A percentile compares a stretch with the other conserved stretches of the same genome.
Evolutionary conservation across 1,139 yeast genomes (phyloP).

Genomic region (Pneumocystis carinii): DNA sequence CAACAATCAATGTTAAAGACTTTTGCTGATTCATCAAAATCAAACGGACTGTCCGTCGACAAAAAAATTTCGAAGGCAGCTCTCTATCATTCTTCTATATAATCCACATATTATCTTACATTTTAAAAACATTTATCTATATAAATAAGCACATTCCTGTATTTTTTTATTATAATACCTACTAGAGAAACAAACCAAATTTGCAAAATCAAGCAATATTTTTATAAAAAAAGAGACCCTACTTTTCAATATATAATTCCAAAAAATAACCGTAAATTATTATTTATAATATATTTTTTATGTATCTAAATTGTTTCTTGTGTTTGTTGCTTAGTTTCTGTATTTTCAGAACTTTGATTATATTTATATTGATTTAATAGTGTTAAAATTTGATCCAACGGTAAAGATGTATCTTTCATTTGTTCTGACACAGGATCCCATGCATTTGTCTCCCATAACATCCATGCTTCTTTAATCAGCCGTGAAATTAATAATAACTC

Average conservation of each 20-base stretch:
- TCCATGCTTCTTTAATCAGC: background rate
- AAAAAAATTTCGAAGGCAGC: background rate
- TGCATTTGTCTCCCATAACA: background rate
- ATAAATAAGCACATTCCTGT: background rate
- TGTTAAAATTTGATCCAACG: background rate
- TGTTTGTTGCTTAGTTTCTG: background rate
- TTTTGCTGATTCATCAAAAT: background rate
- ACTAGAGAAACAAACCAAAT: background rate
- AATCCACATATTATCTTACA: background rate
- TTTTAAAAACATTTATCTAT: background rate
- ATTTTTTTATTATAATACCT: background rate
- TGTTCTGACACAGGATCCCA: background rate
- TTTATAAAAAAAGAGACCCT: too few relatives aligned
- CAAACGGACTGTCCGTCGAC: background rate
- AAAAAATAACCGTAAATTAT: background rate
- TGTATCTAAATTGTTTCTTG: background rate
- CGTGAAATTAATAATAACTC: background rate
- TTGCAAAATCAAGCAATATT: too few relatives aligned
- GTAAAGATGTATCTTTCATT: background rate
- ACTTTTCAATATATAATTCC: background rate
- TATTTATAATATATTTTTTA: background rate
- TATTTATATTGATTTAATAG: background rate
- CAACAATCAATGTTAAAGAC: constrained; percentile 38
- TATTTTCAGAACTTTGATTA: background rate
- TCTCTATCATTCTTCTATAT: background rate